phyloP scores from a whole-genome alignment of 495 filamentous ascomycete genomes.

The Hyaloscypha finlandica region DNA sequence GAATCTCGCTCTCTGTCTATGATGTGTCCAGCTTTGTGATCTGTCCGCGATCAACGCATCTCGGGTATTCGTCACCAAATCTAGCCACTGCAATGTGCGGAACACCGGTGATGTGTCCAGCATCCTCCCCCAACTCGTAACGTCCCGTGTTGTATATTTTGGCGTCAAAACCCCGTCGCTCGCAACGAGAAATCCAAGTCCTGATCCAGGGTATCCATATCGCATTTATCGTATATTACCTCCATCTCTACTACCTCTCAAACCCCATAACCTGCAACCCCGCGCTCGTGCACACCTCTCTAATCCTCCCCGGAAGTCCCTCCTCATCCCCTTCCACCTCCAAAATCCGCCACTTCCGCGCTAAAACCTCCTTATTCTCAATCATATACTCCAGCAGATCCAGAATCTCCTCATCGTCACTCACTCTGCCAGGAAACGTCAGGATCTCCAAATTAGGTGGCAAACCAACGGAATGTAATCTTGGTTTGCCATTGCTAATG shows the following conservation, averaged over 20 bases:
- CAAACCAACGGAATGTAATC: conserved; percentile 37
- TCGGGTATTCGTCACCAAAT: not conserved
- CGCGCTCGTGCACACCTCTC: conserved; percentile 18
- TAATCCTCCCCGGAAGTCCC: conserved; percentile 17
- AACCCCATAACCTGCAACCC: conserved; percentile 10
- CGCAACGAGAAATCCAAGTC: not conserved
- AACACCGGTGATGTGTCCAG: not conserved
- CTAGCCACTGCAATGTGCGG: not conserved
- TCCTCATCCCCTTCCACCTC: conserved; percentile 23
- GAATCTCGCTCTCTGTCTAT: too few relatives aligned
- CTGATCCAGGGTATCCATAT: not conserved
- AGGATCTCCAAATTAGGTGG: conserved; percentile 35
- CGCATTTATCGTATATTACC: not conserved
- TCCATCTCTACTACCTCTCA: not conserved
- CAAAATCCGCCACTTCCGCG: conserved; percentile 24
- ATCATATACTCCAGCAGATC: conserved; percentile 36
- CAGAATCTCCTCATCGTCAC: conserved; percentile 36
- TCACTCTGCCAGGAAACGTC: conserved; percentile 34
- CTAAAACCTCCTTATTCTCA: conserved; percentile 30
- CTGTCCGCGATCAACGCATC: not conserved
- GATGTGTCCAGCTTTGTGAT: not conserved
- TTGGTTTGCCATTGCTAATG: conserved; percentile 26
- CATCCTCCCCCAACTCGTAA: not conserved
- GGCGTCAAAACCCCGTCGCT: not conserved
- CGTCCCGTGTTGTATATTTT: not conserved